phyloP scores from a whole-genome alignment of 306 rosid species.

The Sicyos baderoa region DNA sequence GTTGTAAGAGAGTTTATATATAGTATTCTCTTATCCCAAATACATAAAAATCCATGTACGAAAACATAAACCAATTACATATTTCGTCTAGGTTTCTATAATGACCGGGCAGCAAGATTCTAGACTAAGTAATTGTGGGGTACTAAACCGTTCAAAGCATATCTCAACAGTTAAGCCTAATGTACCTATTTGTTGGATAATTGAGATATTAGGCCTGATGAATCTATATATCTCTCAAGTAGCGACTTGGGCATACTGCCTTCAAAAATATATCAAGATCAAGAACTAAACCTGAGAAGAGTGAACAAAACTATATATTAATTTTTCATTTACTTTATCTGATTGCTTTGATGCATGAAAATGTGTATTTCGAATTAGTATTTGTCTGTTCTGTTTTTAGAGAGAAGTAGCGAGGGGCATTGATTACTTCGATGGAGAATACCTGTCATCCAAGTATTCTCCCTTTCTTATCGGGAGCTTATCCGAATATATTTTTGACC shows the following conservation, averaged over 20 bases:
- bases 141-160: no score
- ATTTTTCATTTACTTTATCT: neutral
- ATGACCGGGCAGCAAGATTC: no score
- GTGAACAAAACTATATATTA: neutral
- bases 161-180: neutral
- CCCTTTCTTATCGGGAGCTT: neutral
- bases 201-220: neutral
- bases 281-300: neutral
- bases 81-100: no score
- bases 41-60: no score
- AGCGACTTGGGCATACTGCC: neutral
- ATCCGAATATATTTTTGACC: neutral
- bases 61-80: no score
- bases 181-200: neutral
- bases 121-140: no score
- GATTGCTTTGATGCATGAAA: neutral
- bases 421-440: neutral
- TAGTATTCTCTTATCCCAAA: no score
- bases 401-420: neutral
- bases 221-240: neutral
- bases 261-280: neutral
- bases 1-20: no score
- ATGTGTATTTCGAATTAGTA: neutral
- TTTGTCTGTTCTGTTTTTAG: neutral
- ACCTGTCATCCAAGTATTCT: neutral